Evolutionary conservation across 768 basidiomycete species (phyloP).

Genomic region (Termitomyces sp.): DNA sequence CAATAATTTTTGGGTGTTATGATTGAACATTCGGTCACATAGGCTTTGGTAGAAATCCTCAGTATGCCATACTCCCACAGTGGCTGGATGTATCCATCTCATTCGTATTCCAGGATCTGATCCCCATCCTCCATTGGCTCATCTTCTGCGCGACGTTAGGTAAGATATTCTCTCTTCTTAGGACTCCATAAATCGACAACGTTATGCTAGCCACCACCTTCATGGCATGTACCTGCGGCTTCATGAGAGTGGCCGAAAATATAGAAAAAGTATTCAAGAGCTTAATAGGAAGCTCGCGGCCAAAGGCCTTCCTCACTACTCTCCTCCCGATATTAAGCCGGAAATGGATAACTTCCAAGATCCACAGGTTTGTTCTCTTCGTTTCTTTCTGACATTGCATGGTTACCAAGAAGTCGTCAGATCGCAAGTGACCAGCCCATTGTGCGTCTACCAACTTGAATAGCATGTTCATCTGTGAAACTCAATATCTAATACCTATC

Average conservation of each 20-base stretch:
- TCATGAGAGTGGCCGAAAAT: slow-evolving; percentile 19
- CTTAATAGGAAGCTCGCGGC: slow-evolving; percentile 13
- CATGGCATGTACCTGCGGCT: slow-evolving; percentile 23
- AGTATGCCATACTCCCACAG: slow-evolving; percentile 1
- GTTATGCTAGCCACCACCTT: slow-evolving; percentile 24
- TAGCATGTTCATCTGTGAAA: no score
- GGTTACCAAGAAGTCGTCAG: neutral
- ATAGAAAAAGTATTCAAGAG: slow-evolving; percentile 19
- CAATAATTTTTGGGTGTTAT: slow-evolving; percentile 3
- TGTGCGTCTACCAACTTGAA: neutral
- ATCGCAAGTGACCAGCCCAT: neutral
- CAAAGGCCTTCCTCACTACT: slow-evolving; percentile 11
- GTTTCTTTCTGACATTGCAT: neutral
- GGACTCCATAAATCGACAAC: no score
- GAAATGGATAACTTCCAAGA: no score
- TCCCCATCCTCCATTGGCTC: slow-evolving; percentile 21
- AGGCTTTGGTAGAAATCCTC: slow-evolving; percentile 17
- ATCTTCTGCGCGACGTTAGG: slow-evolving; percentile 25
- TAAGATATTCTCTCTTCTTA: neutral
- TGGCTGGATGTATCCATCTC: neutral
- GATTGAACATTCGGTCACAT: neutral
- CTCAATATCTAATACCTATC: neutral
- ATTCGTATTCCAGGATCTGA: slow-evolving; percentile 17
- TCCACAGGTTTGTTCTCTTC: slow-evolving; percentile 20
- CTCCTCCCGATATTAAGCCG: no score